Conservation (phyloP, 2,329 filamentous ascomycete genomes). For the Aureobasidium sp. region DNA sequence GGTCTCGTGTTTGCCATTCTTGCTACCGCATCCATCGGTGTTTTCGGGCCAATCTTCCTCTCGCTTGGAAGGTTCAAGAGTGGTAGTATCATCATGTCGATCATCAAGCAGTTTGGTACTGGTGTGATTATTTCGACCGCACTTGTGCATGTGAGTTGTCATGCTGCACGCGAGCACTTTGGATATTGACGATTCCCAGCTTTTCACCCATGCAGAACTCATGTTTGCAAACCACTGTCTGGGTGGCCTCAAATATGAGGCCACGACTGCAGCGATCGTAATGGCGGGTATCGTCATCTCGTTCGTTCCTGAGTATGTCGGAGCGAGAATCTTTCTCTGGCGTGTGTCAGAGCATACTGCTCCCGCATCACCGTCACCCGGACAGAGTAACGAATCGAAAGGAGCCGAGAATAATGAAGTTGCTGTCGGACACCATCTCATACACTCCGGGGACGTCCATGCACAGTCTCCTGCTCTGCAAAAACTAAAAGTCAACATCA, state of each 20-base stretch:
- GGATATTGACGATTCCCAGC: conserved; percentile 34
- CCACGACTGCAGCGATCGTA: conserved; percentile 60
- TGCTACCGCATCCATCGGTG: conserved; percentile 59
- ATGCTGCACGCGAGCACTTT: neutral
- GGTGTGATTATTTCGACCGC: conserved; percentile 67
- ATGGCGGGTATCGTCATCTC: conserved; percentile 69
- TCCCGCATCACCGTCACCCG: neutral
- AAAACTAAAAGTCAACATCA: conserved; percentile 56
- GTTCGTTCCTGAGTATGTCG: conserved; percentile 63
- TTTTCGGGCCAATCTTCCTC: conserved; percentile 61
- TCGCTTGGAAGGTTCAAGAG: conserved; percentile 47
- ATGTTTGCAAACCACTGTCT: conserved; percentile 69
- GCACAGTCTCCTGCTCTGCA: conserved; percentile 2
- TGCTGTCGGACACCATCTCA: neutral
- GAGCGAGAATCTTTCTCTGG: conserved; percentile 49
- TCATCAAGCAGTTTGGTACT: conserved; percentile 66
- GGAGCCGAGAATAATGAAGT: neutral
- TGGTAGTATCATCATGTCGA: conserved; percentile 47
- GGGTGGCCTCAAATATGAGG: conserved; percentile 59
- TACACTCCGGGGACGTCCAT: neutral
- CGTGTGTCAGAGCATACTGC: neutral
- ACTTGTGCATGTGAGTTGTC: conserved; percentile 54
- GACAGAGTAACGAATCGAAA: neutral
- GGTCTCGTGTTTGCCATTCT: conserved; percentile 68
- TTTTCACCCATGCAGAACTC: conserved; percentile 64